A percentile compares a stretch with the other conserved stretches of the same genome.
phyloP scores from a whole-genome alignment of 2,329 filamentous ascomycete genomes.

The Penicillium italicum region DNA sequence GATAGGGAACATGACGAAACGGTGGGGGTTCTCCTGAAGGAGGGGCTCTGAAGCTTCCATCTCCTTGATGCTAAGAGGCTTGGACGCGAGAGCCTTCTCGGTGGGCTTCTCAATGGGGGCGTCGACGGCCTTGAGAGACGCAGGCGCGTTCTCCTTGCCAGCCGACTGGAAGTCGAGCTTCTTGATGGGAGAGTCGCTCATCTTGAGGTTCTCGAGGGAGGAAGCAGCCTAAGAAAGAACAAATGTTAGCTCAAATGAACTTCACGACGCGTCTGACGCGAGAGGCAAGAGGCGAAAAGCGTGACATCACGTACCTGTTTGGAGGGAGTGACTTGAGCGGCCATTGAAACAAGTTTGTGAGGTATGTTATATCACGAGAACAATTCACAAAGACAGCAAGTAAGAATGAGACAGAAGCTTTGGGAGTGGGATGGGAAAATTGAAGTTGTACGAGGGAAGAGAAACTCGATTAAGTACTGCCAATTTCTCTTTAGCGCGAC shows the following conservation, averaged over 20 bases:
- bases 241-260: constrained; percentile 39
- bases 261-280: constrained; percentile 31
- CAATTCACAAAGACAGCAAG: constrained; percentile 27
- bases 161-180: constrained; percentile 73
- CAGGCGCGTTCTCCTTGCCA: constrained; percentile 76
- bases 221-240: constrained; percentile 66
- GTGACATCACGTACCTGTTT: constrained; percentile 61
- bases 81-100: constrained; percentile 43
- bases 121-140: constrained; percentile 51
- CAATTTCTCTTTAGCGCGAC: constrained; percentile 36
- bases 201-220: constrained; percentile 82
- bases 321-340: constrained; percentile 69
- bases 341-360: constrained; percentile 54
- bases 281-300: constrained; percentile 33
- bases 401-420: constrained; percentile 12
- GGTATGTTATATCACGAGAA: constrained; percentile 27
- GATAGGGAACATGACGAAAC: constrained; percentile 97
- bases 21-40: constrained; percentile 89
- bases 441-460: constrained; percentile 2
- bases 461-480: constrained; percentile 33
- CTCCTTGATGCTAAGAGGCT: constrained; percentile 55
- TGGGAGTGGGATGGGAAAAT: constrained; percentile 25
- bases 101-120: constrained; percentile 55
- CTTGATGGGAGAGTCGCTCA: constrained; percentile 82
- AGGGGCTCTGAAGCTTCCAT: constrained; percentile 83